Evolutionary conservation across 202 grass and related monocot species (phyloP).

Genomic region (Schoenoplectus tabernaemontani): DNA sequence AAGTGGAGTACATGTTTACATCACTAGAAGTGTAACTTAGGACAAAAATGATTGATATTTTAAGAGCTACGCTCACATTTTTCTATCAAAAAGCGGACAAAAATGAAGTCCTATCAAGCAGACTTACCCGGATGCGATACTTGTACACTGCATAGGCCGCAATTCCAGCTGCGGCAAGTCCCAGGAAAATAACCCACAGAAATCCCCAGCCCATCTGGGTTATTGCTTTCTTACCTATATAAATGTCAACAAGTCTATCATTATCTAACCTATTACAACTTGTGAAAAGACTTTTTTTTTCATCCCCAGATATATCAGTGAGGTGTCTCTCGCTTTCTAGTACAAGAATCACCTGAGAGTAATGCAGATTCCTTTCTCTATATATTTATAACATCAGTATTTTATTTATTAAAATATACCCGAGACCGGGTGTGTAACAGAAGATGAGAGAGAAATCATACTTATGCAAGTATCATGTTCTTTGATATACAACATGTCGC

Average conservation of each 20-base stretch:
- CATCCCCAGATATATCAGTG: no score
- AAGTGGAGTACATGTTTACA: conserved; percentile 14
- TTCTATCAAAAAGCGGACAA: no score
- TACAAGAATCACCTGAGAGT: not conserved
- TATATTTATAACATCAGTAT: no score
- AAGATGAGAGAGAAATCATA: conserved; percentile 22
- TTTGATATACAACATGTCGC: conserved; percentile 69
- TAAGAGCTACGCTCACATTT: no score
- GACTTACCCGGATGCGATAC: conserved; percentile 65
- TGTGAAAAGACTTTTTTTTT: not conserved
- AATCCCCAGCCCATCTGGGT: conserved; percentile 57
- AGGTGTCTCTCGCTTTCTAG: no score
- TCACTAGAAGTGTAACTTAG: not conserved
- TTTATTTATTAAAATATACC: no score
- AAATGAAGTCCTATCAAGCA: not conserved
- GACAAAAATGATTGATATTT: no score
- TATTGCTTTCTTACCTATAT: conserved; percentile 45
- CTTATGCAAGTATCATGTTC: conserved; percentile 93
- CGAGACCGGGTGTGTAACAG: not conserved
- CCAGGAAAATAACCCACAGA: conserved; percentile 60
- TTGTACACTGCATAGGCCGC: conserved; percentile 57
- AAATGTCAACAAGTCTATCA: not conserved
- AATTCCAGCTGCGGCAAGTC: conserved; percentile 38
- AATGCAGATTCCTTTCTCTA: no score
- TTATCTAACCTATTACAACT: not conserved